A percentile compares a stretch with the other conserved stretches of the same genome.
Evolutionary conservation across 2,329 filamentous ascomycete species (phyloP).

Genomic region (Escovopsis weberi): DNA sequence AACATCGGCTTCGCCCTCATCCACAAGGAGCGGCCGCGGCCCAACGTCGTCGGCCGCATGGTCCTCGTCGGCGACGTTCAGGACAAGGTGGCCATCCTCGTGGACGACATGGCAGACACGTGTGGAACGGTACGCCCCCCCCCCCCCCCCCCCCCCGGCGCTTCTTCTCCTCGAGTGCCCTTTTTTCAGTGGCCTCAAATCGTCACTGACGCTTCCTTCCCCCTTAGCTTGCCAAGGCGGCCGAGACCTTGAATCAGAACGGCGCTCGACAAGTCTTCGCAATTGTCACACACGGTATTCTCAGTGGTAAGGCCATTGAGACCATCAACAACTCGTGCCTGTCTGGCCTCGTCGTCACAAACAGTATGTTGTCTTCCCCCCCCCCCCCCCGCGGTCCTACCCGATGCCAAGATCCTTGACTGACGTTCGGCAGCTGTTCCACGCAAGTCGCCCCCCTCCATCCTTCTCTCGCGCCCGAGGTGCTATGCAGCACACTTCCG

Average conservation of each 20-base stretch:
- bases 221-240: slow-evolving; percentile 54
- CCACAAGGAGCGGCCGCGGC: slow-evolving; percentile 82
- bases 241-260: slow-evolving; percentile 73
- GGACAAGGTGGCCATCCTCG: slow-evolving; percentile 85
- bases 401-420: slow-evolving; percentile 4
- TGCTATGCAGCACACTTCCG: too few species aligned
- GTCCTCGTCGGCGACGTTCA: slow-evolving; percentile 85
- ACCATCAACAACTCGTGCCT: slow-evolving; percentile 68
- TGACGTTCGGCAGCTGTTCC: slow-evolving; percentile 21
- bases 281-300: slow-evolving; percentile 87
- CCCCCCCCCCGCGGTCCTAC: background rate
- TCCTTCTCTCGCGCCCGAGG: too few species aligned
- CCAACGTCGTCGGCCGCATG: slow-evolving; percentile 84
- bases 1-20: slow-evolving; percentile 88
- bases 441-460: slow-evolving; percentile 10
- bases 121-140: slow-evolving; percentile 51
- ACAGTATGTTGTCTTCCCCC: slow-evolving; percentile 37
- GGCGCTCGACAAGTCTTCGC: slow-evolving; percentile 81
- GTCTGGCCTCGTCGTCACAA: slow-evolving; percentile 73
- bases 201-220: background rate
- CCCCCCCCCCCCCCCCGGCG: too few species aligned
- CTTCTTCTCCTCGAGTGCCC: too few species aligned
- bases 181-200: background rate
- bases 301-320: slow-evolving; percentile 78
- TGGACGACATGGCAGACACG: slow-evolving; percentile 96